Conservation (phyloP, 495 filamentous ascomycete genomes). For the Endocarpon pusillum region DNA sequence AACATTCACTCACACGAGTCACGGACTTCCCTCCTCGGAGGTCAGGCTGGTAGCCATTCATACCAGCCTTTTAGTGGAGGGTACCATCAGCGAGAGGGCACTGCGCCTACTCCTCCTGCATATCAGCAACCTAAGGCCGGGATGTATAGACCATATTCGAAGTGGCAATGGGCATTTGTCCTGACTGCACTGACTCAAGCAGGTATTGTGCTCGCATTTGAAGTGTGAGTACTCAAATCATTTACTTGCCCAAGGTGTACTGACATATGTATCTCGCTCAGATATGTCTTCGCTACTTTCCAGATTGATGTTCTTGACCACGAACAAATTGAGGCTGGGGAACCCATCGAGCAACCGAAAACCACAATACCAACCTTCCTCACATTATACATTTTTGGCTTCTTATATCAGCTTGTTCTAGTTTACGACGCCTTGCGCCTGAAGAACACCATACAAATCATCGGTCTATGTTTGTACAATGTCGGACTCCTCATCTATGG, state of each 20-base stretch:
- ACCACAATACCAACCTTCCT: slow-evolving; percentile 76
- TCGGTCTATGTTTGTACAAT: slow-evolving; percentile 86
- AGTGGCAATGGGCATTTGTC: slow-evolving; percentile 82
- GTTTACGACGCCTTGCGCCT: slow-evolving; percentile 83
- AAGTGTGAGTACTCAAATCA: slow-evolving; percentile 46
- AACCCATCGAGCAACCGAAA: slow-evolving; percentile 13
- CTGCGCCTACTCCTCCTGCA: no score
- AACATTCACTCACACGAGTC: slow-evolving; percentile 46
- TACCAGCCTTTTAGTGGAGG: slow-evolving; percentile 29
- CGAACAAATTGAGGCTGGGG: slow-evolving; percentile 6
- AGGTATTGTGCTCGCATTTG: slow-evolving; percentile 58
- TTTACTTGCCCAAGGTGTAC: not conserved
- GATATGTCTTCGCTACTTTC: slow-evolving; percentile 33
- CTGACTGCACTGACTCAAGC: slow-evolving; percentile 58
- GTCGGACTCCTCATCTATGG: slow-evolving; percentile 80
- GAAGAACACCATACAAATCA: slow-evolving; percentile 98
- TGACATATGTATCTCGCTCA: slow-evolving; percentile 12
- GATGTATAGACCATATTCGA: slow-evolving; percentile 58
- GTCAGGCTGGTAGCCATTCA: slow-evolving; percentile 33
- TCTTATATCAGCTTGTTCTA: slow-evolving; percentile 74
- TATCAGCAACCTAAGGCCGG: no score
- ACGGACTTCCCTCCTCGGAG: slow-evolving; percentile 47
- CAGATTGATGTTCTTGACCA: slow-evolving; percentile 55
- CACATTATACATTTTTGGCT: slow-evolving; percentile 92
- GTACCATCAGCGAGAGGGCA: slow-evolving; percentile 40